Percentiles rank a stretch among this genome's conserved stretches.
Evolutionary conservation across 108 stramenopile species (phyloP).

Genomic region (Seminavis robusta): DNA sequence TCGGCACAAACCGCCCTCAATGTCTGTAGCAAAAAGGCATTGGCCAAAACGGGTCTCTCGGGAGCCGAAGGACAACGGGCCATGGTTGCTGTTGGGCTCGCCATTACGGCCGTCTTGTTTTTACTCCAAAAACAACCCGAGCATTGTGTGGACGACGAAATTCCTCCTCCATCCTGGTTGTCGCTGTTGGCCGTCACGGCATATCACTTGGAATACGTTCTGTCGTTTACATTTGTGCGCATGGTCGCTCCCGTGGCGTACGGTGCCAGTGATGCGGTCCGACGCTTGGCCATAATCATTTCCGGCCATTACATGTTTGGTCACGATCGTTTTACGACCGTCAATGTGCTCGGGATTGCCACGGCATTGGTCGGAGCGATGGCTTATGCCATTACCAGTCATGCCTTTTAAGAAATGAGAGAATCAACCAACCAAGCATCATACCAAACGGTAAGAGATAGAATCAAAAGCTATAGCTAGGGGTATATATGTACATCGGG

Average conservation of each 20-base stretch:
- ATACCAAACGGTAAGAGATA: no score
- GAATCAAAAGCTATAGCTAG: no score
- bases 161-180: conserved; percentile 50
- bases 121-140: conserved; percentile 16
- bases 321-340: conserved; percentile 45
- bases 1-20: conserved; percentile 68
- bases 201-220: conserved; percentile 73
- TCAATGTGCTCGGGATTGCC: conserved; percentile 56
- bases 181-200: conserved; percentile 44
- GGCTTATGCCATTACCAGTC: conserved; percentile 47
- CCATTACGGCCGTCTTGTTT: conserved; percentile 37
- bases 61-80: conserved; percentile 64
- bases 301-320: conserved; percentile 61
- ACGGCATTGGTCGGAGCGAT: conserved; percentile 64
- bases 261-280: conserved; percentile 69
- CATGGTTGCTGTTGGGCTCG: conserved; percentile 70
- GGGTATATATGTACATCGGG: no score
- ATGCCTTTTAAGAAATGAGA: no score
- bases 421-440: no score
- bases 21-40: conserved; percentile 56
- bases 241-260: conserved; percentile 71
- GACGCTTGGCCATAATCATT: conserved; percentile 66
- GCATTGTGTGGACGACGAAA: not conserved
- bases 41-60: conserved; percentile 44
- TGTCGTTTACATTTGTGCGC: conserved; percentile 69